Percentiles rank a stretch among this genome's conserved stretches.
Conservation (phyloP, 208 protist species). For the Trypanosoma grayi region DNA sequence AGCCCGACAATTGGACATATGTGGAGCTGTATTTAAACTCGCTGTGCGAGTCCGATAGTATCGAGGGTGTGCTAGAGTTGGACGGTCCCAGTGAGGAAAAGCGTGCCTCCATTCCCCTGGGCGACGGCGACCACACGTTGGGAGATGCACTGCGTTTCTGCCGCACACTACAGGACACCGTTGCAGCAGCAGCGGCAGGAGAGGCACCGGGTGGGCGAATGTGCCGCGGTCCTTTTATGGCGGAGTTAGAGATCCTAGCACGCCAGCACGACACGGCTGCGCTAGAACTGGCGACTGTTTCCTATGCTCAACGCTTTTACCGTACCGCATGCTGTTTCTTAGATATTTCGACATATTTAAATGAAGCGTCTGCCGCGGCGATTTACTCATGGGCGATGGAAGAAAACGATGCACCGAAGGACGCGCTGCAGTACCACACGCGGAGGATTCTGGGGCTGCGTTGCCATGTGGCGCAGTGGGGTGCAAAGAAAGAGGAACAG, state of each 20-base stretch:
- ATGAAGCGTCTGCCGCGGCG: conserved; percentile 31
- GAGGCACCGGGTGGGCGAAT: conserved; percentile 37
- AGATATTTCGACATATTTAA: conserved; percentile 81
- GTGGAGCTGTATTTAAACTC: conserved; percentile 65
- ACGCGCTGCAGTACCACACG: conserved; percentile 38
- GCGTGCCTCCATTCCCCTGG: conserved; percentile 35
- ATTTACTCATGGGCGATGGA: conserved; percentile 61
- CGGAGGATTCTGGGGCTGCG: conserved; percentile 69
- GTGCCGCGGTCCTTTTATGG: conserved; percentile 75
- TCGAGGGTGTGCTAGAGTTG: conserved; percentile 17
- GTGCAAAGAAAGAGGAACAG: conserved; percentile 21
- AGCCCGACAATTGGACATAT: conserved; percentile 80
- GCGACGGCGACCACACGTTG: conserved; percentile 38
- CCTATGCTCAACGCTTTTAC: conserved; percentile 78
- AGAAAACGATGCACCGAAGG: conserved; percentile 1
- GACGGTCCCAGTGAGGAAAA: conserved; percentile 35
- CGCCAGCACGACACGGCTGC: conserved; percentile 15
- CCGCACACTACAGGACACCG: conserved; percentile 10
- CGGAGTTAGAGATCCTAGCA: conserved; percentile 64
- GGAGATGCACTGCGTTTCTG: conserved; percentile 53
- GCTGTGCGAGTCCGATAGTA: conserved; percentile 21
- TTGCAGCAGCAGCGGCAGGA: conserved; percentile 17
- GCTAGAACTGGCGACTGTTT: conserved; percentile 41
- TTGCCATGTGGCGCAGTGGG: conserved; percentile 70
- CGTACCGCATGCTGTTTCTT: conserved; percentile 74